These are phyloP conservation scores for Pseudozyma hubeiensis DNA, from an alignment of 1,284 basidiomycete genomes.

Conservation along the genomic window DNA sequence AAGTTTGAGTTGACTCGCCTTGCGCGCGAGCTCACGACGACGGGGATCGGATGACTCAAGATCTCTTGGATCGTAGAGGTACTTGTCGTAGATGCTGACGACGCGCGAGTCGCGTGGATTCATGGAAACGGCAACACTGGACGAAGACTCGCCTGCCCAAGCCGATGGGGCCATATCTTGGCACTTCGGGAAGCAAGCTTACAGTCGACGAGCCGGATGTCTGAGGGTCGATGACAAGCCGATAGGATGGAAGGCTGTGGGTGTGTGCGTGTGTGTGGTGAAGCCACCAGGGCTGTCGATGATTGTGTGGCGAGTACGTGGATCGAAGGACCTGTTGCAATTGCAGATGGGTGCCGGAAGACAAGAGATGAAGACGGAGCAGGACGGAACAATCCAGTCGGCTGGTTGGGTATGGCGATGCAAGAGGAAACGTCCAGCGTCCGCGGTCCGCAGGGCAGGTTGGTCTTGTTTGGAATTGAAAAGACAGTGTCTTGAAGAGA, in stretches of 20 bases:
- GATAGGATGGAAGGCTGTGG: background rate
- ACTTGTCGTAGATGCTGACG: slow-evolving; percentile 61
- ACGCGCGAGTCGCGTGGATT: slow-evolving; percentile 56
- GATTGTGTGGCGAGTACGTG: background rate
- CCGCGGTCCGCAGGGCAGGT: background rate
- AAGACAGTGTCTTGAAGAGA: background rate
- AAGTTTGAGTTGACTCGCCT: slow-evolving; percentile 44
- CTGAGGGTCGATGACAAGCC: background rate
- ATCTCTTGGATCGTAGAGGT: slow-evolving; percentile 57
- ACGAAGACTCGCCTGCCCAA: slow-evolving; percentile 40
- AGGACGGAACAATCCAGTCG: too few species aligned
- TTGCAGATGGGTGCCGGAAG: too few species aligned
- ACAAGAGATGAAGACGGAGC: background rate
- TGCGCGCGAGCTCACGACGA: slow-evolving; percentile 50
- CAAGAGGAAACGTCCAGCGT: slow-evolving; percentile 9
- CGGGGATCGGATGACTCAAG: slow-evolving; percentile 53
- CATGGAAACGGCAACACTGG: slow-evolving; percentile 40
- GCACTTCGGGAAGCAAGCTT: background rate
- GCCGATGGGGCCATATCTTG: slow-evolving; percentile 20
- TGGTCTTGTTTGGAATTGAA: background rate
- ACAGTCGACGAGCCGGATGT: background rate
- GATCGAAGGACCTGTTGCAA: too few species aligned
- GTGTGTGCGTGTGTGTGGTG: background rate
- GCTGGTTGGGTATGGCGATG: background rate
- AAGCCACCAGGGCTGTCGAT: background rate